A percentile compares a stretch with the other conserved stretches of the same genome.
Evolutionary conservation across 768 basidiomycete species (phyloP).

Genomic region (Brasilioporus rufonigricans): DNA sequence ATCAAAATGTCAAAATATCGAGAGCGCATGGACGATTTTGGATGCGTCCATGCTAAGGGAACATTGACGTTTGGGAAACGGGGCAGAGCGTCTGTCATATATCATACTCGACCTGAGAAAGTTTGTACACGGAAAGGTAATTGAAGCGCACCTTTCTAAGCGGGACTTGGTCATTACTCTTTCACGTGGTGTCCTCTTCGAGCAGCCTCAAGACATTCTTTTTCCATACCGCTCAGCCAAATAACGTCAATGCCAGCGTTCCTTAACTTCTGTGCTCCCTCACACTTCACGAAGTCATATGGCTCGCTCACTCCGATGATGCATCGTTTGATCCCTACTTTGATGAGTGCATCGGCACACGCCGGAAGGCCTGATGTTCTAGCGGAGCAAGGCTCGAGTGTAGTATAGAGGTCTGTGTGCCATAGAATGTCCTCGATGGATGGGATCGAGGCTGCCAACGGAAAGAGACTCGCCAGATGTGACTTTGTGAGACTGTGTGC

Average conservation of each 20-base stretch:
- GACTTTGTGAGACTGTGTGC: constrained; percentile 43
- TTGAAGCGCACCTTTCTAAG: constrained; percentile 6
- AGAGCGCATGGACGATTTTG: too few species aligned
- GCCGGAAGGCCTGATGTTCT: constrained; percentile 84
- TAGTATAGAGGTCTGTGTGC: constrained; percentile 79
- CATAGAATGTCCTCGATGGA: constrained; percentile 50
- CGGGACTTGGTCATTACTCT: not conserved
- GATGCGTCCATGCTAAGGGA: too few species aligned
- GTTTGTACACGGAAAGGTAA: not conserved
- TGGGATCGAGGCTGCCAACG: constrained; percentile 30
- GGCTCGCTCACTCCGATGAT: constrained; percentile 91
- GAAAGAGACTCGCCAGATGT: constrained; percentile 46
- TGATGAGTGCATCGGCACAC: constrained; percentile 82
- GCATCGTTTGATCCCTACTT: constrained; percentile 67
- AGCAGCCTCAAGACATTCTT: constrained; percentile 78
- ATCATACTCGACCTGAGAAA: not conserved
- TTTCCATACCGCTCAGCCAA: constrained; percentile 73
- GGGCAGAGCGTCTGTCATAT: too few species aligned
- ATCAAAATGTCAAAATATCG: too few species aligned
- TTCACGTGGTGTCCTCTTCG: constrained; percentile 47
- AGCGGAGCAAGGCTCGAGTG: constrained; percentile 93
- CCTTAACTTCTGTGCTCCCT: constrained; percentile 73
- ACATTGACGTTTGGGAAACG: too few species aligned
- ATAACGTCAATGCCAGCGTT: constrained; percentile 72
- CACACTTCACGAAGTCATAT: constrained; percentile 90